Percentiles rank a stretch among this genome's conserved stretches.
These are phyloP conservation scores for Fusarium sp. DNA, from an alignment of 2,329 filamentous ascomycete species.

Conservation along the genomic window DNA sequence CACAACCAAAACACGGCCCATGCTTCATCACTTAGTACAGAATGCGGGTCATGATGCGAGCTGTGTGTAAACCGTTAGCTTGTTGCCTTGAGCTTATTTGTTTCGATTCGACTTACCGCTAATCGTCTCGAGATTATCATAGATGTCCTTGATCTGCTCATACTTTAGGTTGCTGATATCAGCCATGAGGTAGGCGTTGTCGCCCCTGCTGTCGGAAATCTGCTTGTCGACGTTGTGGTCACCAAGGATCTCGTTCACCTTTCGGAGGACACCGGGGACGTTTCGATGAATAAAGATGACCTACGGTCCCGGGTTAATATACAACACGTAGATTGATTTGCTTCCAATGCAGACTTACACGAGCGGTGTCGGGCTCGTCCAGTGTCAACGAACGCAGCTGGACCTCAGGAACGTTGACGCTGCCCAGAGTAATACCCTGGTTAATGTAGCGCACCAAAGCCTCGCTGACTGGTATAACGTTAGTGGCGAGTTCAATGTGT, in stretches of 20 bases:
- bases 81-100: background rate
- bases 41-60: constrained; percentile 58
- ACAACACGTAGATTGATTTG: background rate
- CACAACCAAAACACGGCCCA: constrained; percentile 9
- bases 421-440: constrained; percentile 87
- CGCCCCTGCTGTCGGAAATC: constrained; percentile 93
- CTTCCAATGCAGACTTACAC: constrained; percentile 57
- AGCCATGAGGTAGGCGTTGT: constrained; percentile 97
- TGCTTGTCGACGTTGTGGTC: constrained; percentile 99
- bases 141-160: constrained; percentile 84
- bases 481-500: constrained; percentile 1
- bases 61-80: constrained; percentile 42
- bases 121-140: constrained; percentile 81
- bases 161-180: constrained; percentile 89
- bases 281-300: constrained; percentile 98
- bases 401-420: constrained; percentile 97
- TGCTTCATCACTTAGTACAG: constrained; percentile 51
- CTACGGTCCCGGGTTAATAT: constrained; percentile 48
- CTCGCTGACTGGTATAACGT: constrained; percentile 69
- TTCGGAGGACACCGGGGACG: constrained; percentile 91
- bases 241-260: constrained; percentile 93
- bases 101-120: constrained; percentile 67
- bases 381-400: constrained; percentile 87
- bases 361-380: constrained; percentile 88
- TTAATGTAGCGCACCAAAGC: constrained; percentile 95